Percentiles rank a stretch among this genome's conserved stretches.
Conservation (phyloP, 352 stramenopile genomes). For the Phytophthora colocasiae region DNA sequence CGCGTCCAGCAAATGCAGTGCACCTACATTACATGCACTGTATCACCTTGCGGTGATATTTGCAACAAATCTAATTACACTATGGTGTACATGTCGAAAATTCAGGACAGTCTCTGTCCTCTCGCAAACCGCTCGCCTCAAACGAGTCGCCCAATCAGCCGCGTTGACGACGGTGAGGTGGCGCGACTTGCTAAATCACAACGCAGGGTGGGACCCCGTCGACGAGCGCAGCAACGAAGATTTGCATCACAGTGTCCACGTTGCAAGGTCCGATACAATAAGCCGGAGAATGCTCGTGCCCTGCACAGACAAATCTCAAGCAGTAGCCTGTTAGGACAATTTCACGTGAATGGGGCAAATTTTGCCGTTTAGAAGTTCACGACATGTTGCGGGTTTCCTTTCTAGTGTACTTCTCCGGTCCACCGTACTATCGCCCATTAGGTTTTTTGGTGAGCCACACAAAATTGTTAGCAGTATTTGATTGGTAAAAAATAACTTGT, state of each 20-base stretch:
- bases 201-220: slow-evolving; percentile 17
- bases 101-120: neutral
- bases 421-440: too few species aligned
- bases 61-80: too few species aligned
- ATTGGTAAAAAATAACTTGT: too few species aligned
- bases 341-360: neutral
- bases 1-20: neutral
- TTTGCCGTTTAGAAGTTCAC: slow-evolving; percentile 4
- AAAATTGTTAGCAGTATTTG: too few species aligned
- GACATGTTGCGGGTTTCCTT: neutral
- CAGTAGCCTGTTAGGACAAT: neutral
- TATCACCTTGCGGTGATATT: neutral
- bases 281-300: slow-evolving; percentile 19
- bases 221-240: slow-evolving; percentile 13
- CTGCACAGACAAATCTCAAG: slow-evolving; percentile 24
- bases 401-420: too few species aligned
- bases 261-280: slow-evolving; percentile 10
- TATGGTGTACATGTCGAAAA: too few species aligned
- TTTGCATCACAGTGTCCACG: slow-evolving; percentile 18
- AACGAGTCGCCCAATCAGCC: slow-evolving; percentile 19
- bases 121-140: neutral
- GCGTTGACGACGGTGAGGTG: slow-evolving; percentile 19
- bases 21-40: neutral
- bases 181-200: slow-evolving; percentile 36
- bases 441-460: too few species aligned